phyloP scores from a whole-genome alignment of 2,329 filamentous ascomycete species.

The Calonectria montana region DNA sequence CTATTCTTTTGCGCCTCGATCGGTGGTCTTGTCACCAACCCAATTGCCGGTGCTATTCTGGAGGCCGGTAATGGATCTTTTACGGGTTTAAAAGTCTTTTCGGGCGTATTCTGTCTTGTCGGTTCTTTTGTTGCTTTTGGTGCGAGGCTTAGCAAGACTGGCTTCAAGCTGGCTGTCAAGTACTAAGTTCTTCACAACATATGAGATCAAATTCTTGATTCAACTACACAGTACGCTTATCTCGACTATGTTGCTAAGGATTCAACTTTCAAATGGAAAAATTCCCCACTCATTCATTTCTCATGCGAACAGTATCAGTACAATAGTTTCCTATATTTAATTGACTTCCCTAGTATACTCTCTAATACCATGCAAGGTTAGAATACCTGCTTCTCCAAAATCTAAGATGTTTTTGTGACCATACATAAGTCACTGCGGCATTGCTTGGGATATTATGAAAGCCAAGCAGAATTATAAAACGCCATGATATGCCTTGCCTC shows the following conservation, averaged over 20 bases:
- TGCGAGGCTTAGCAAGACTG: slow-evolving; percentile 11
- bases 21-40: slow-evolving; percentile 66
- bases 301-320: too few species aligned
- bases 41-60: slow-evolving; percentile 63
- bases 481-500: too few species aligned
- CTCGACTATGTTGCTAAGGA: too few species aligned
- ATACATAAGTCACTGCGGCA: too few species aligned
- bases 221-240: not conserved
- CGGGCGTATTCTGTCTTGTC: slow-evolving; percentile 31
- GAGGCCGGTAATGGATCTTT: slow-evolving; percentile 41
- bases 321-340: too few species aligned
- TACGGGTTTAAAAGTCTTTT: slow-evolving; percentile 52
- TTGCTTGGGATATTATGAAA: too few species aligned
- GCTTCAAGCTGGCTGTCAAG: slow-evolving; percentile 7
- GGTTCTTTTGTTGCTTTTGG: slow-evolving; percentile 27
- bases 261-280: too few species aligned
- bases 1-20: slow-evolving; percentile 66
- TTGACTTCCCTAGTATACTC: too few species aligned
- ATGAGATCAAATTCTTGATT: not conserved
- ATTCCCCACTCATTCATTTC: not conserved
- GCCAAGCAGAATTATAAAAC: too few species aligned
- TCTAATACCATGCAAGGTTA: too few species aligned
- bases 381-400: too few species aligned
- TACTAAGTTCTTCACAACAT: not conserved
- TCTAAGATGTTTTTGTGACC: too few species aligned